These are phyloP conservation scores for Hygrophoropsis aurantiaca DNA, from an alignment of 768 basidiomycete genomes.

Conservation along the genomic window DNA sequence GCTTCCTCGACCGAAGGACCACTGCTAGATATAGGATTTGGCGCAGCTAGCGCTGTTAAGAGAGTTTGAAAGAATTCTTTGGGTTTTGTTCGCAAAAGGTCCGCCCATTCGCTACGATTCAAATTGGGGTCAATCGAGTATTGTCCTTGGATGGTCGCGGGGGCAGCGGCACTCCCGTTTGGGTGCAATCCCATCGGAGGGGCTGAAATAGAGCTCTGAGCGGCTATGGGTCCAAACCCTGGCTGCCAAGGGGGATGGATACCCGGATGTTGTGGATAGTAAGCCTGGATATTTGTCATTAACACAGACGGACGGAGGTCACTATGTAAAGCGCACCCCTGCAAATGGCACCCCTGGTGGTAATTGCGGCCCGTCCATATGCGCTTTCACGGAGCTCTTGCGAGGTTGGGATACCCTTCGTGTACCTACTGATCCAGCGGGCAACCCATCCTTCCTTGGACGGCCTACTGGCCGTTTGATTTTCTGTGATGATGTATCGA, in stretches of 20 bases:
- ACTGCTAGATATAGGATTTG: constrained; percentile 58
- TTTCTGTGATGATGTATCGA: constrained; percentile 45
- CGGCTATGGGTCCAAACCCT: constrained; percentile 23
- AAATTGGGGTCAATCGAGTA: constrained; percentile 52
- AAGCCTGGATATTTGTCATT: constrained; percentile 18
- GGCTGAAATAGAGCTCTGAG: constrained; percentile 28
- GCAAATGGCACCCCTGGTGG: constrained; percentile 31
- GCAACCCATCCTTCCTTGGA: constrained; percentile 79
- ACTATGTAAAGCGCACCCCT: constrained; percentile 17
- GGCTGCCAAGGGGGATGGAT: constrained; percentile 27
- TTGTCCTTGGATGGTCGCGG: constrained; percentile 21
- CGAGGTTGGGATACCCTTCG: constrained; percentile 42
- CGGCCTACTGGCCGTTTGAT: constrained; percentile 78
- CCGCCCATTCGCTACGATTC: constrained; percentile 63
- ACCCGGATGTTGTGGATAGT: constrained; percentile 32
- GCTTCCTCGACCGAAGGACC: constrained; percentile 74
- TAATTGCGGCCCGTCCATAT: constrained; percentile 15
- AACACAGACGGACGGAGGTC: no score
- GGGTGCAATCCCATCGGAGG: constrained; percentile 34
- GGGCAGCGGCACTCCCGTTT: constrained; percentile 6
- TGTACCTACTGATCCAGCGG: constrained; percentile 65
- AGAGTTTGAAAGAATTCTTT: constrained; percentile 58
- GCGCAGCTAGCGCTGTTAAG: constrained; percentile 56
- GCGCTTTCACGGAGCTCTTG: constrained; percentile 34
- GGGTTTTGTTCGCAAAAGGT: constrained; percentile 54